Conservation (phyloP, 2,329 filamentous ascomycete species). For the Elsinoe fawcettii region DNA sequence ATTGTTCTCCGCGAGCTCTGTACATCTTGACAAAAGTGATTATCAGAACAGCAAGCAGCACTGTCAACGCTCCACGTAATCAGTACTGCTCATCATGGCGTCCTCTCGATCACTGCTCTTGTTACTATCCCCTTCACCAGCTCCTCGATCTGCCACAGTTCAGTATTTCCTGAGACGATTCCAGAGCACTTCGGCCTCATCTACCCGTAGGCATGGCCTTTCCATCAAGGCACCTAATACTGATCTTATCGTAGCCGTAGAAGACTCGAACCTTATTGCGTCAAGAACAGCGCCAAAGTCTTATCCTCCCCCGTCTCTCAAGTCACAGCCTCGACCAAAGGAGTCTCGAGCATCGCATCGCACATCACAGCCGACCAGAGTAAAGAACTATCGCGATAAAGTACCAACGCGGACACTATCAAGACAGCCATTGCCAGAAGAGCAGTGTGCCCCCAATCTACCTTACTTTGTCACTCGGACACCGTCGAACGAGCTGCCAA, state of each 20-base stretch:
- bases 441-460: conserved; percentile 38
- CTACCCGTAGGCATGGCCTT: background rate
- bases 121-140: conserved; percentile 35
- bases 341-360: conserved; percentile 30
- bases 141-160: conserved; percentile 31
- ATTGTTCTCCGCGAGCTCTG: background rate
- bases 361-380: conserved; percentile 27
- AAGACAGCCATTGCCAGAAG: conserved; percentile 22
- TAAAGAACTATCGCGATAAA: conserved; percentile 29
- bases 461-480: conserved; percentile 69
- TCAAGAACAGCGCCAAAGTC: conserved; percentile 28
- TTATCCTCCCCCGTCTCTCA: conserved; percentile 27
- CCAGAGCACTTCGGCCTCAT: background rate
- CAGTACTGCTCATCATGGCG: conserved; percentile 13
- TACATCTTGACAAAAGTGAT: background rate
- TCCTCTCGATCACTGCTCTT: conserved; percentile 27
- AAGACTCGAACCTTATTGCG: conserved; percentile 29
- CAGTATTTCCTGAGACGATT: conserved; percentile 26
- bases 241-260: conserved; percentile 13
- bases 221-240: background rate
- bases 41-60: background rate
- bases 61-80: background rate
- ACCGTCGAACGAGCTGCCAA: conserved; percentile 59
- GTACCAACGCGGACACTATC: conserved; percentile 20
- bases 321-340: conserved; percentile 30